Evolutionary conservation across 441 rosid genomes (phyloP), one percentile per base, ranked within the genome.

Genomic region (Viola pubescens): DNA sequence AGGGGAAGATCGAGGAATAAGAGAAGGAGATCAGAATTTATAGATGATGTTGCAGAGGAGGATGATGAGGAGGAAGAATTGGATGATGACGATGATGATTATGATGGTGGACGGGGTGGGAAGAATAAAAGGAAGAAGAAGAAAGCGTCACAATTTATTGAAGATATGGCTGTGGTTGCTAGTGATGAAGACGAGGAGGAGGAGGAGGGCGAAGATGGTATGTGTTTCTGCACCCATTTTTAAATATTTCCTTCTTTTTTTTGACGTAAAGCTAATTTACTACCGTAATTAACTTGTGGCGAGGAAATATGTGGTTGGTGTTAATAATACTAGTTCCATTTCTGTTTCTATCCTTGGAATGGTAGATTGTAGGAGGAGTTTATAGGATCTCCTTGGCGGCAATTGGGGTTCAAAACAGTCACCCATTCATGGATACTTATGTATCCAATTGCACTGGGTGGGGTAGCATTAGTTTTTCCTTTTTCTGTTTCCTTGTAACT

Each of bases 111-210:
- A 4, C 76, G 75, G 0, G 65, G 73, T 3, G 74, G 76, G 13
- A 16, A 26, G 40, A 75, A 72, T 12, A 75, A 77, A 0, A 62
- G 72, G 11, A 60, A 61, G 56, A 71, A 61, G 56, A 71, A 53
- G 52, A 81, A 80, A 62, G 54, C 78, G 6, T 67, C 84, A 6
- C 71, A 75, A 6, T 89, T 84, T 67, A 70, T 92, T 40, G 97
- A 89, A 63, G 66, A 62, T 4, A 86, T 82, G 52, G 98, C 96
- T 0, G 81, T 66, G 64, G 95, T 83, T 0, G 88, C 83, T 61
- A 83, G 84, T 50, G 97, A 88, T 5, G 97, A 86, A 0, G 98
- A 89, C 0, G 98, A 92, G 62, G 97, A 89, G 2, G 98, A 87
- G 6, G 98, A 83, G 4, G 96, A 84, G 1, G 88, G 73, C 10